Evolutionary conservation across 768 basidiomycete species (phyloP), one percentile per base, ranked within the genome.

Genomic region (Lenzites betulinus): DNA sequence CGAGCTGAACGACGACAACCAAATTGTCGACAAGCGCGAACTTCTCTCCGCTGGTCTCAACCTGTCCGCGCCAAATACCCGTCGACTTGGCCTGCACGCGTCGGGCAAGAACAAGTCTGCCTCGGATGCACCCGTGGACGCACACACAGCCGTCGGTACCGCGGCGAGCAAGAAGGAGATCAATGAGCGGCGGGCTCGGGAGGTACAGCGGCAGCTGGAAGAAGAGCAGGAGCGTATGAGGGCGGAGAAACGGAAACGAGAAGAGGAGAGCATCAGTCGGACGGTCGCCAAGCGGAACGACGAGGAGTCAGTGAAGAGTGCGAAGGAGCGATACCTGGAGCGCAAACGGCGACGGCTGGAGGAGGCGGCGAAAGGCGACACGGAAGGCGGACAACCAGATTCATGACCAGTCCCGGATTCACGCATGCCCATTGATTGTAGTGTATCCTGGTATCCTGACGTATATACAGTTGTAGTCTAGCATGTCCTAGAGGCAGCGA

Each of bases 1-100:
- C 35, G 96, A 98, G 73, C 77, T 98, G 35, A 98, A 98, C 73
- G 96, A 98, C 73, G 95, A 98, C 67, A 95, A 95, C 67, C 92
- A 95, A 71, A 95, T 98, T 47, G 89, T 99, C 49, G 97, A 99
- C 77, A 95, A 95, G 70, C 88, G 95, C 57, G 92, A 95, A 53
- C 78, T 99, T 8, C 79, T 98, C 46, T 85, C 89, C 22, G 95
- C 96, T 5, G 97, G 97, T 2, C 77, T 99, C 57, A 99, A 99
- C 71, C 81, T 98, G 46, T 86, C 92, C 35, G 83, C 90, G 60
- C 85, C 89, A 38, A 90, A 93, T 70, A 93, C 91, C 6, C 81
- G 93, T 58, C 79, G 80, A 52, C 77, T 90, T n/a, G 86, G 86
- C 16, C 69, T 79, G 49, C 78, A 79, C 62, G 6, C 58, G 1